Percentiles rank a stretch among this genome's conserved stretches.
Conservation (phyloP, 1,284 basidiomycete species). For the Volvariella surrecta region DNA sequence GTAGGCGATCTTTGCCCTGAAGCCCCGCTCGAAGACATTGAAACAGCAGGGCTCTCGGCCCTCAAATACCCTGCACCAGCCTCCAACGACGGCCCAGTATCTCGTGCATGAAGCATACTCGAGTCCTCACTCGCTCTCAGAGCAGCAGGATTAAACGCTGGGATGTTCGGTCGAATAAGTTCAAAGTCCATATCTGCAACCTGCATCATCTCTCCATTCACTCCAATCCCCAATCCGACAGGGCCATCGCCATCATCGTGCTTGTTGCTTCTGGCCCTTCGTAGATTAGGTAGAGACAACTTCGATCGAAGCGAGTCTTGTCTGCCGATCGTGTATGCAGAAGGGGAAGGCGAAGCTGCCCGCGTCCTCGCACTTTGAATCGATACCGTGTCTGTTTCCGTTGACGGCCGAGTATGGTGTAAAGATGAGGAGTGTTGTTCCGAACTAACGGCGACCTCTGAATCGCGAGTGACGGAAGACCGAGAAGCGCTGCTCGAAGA, state of each 20-base stretch:
- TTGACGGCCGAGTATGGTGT: constrained; percentile 14
- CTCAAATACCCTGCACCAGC: constrained; percentile 23
- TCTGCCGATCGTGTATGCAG: constrained; percentile 13
- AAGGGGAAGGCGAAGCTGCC: constrained; percentile 17
- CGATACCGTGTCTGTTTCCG: constrained; percentile 19
- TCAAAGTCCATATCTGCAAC: constrained; percentile 77
- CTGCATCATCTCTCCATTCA: constrained; percentile 37
- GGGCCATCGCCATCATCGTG: constrained; percentile 22
- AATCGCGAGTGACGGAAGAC: too few species aligned
- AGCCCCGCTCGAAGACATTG: constrained; percentile 22
- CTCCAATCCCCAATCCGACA: constrained; percentile 10
- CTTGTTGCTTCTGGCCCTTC: constrained; percentile 30
- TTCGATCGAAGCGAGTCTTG: constrained; percentile 44
- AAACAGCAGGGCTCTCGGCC: constrained; percentile 43
- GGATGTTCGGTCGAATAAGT: constrained; percentile 51
- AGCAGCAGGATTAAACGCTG: constrained; percentile 20
- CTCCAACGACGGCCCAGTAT: constrained; percentile 19
- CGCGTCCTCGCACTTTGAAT: constrained; percentile 15
- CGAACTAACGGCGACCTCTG: too few species aligned
- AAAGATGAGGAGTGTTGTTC: not conserved
- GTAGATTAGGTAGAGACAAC: constrained; percentile 49
- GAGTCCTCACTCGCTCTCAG: constrained; percentile 51
- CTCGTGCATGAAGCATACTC: constrained; percentile 20
- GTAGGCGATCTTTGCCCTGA: constrained; percentile 20
- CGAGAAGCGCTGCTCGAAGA: too few species aligned